Percentiles rank a stretch among this genome's conserved stretches.
Conservation (phyloP, 2,329 filamentous ascomycete genomes). For the Colletotrichum sp. region DNA sequence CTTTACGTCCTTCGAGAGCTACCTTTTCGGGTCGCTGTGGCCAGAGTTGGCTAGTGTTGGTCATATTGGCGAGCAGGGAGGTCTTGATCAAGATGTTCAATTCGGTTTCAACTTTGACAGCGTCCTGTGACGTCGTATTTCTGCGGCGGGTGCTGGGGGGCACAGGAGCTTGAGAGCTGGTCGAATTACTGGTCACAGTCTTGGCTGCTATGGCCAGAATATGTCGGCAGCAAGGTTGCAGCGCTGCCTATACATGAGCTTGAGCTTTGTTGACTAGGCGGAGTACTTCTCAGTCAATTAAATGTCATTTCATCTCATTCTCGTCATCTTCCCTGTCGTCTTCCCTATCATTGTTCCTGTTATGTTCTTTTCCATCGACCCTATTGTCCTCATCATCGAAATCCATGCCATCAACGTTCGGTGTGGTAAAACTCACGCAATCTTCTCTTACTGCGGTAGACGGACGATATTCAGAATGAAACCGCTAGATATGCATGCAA, state of each 20-base stretch:
- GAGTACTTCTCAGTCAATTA: background rate
- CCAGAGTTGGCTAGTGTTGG: background rate
- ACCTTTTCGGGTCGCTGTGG: background rate
- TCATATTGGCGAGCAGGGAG: background rate
- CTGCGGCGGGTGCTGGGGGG: background rate
- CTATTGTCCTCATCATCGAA: background rate
- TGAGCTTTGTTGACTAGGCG: background rate
- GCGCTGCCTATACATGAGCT: background rate
- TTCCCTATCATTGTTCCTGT: background rate
- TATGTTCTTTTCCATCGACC: background rate
- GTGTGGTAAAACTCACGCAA: background rate
- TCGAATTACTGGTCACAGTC: background rate
- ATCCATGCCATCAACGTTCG: background rate
- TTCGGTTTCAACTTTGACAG: background rate
- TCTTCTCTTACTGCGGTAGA: background rate
- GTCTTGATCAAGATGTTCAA: background rate
- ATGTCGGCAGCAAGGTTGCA: background rate
- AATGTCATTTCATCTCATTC: background rate
- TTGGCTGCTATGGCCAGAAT: background rate
- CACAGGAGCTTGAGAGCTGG: background rate
- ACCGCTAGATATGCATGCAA: background rate
- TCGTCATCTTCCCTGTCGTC: rapidly evolving
- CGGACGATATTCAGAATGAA: background rate
- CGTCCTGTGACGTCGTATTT: background rate
- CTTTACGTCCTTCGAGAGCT: background rate